phyloP scores from a whole-genome alignment of 257 asterid genomes.

The Solanum paucissectum region DNA sequence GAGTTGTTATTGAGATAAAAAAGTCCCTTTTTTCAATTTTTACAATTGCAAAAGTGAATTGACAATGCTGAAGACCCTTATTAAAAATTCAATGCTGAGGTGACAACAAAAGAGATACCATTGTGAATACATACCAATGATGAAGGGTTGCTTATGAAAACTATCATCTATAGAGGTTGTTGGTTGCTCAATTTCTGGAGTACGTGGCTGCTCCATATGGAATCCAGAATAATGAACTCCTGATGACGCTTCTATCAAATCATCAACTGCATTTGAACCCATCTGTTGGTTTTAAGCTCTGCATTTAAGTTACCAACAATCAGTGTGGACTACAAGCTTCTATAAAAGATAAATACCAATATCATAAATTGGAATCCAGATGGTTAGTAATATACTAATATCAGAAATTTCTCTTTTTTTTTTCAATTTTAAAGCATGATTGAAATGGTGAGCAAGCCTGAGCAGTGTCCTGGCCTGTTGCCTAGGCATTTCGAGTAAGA shows the following conservation, averaged over 20 bases:
- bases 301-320: not conserved
- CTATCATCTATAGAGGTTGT: slow-evolving; percentile 44
- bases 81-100: not conserved
- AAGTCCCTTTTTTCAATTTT: not conserved
- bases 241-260: slow-evolving; percentile 80
- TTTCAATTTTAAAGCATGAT: not conserved
- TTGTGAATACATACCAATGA: slow-evolving; percentile 52
- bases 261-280: slow-evolving; percentile 89
- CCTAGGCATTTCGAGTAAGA: not conserved
- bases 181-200: slow-evolving; percentile 35
- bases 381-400: not conserved
- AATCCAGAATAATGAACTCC: slow-evolving; percentile 94
- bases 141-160: slow-evolving; percentile 71
- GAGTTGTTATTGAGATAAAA: not conserved
- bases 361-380: not conserved
- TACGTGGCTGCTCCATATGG: slow-evolving; percentile 40
- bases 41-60: not conserved
- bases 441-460: not conserved
- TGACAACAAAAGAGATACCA: not conserved
- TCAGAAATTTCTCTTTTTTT: not conserved
- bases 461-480: not conserved
- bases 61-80: not conserved
- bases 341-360: not conserved
- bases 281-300: slow-evolving; percentile 26
- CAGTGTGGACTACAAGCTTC: not conserved